A percentile compares a stretch with the other conserved stretches of the same genome.
Conservation (phyloP, 371 early-diverging fungal species). For the Haplosporangium sp. region DNA sequence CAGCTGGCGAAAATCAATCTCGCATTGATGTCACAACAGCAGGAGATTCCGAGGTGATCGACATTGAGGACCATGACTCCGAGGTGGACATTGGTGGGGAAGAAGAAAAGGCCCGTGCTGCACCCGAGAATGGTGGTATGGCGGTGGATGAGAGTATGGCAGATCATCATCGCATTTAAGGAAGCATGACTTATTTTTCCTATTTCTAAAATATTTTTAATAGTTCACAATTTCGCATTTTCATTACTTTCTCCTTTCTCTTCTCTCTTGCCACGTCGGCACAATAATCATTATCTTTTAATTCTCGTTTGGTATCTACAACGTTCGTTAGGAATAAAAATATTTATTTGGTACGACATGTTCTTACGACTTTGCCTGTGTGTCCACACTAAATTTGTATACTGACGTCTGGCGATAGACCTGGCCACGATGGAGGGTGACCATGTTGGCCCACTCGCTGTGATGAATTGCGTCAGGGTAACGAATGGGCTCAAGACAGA, state of each 20-base stretch:
- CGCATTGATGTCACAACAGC: slow-evolving; percentile 5
- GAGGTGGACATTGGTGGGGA: slow-evolving; percentile 20
- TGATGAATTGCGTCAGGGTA: slow-evolving; percentile 50
- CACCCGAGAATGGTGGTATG: no score
- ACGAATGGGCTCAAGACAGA: slow-evolving; percentile 46
- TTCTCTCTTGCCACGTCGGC: no score
- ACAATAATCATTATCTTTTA: no score
- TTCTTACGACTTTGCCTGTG: neutral
- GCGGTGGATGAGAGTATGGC: no score
- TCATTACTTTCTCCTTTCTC: no score
- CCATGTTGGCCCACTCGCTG: slow-evolving; percentile 39
- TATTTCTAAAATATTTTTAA: no score
- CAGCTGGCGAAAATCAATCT: neutral
- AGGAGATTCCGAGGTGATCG: slow-evolving; percentile 11
- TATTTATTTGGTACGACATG: neutral
- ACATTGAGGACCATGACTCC: slow-evolving; percentile 23
- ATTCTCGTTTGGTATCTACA: no score
- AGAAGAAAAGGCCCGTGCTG: slow-evolving; percentile 3
- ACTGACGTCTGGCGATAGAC: slow-evolving; percentile 37
- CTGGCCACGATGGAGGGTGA: slow-evolving; percentile 26
- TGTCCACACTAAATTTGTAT: slow-evolving; percentile 24
- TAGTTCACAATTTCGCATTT: no score
- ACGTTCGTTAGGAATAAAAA: neutral
- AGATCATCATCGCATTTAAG: no score
- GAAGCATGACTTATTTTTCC: no score